Evolutionary conservation across 768 basidiomycete species (phyloP).

Genomic region (Cystobasidium tubakii): DNA sequence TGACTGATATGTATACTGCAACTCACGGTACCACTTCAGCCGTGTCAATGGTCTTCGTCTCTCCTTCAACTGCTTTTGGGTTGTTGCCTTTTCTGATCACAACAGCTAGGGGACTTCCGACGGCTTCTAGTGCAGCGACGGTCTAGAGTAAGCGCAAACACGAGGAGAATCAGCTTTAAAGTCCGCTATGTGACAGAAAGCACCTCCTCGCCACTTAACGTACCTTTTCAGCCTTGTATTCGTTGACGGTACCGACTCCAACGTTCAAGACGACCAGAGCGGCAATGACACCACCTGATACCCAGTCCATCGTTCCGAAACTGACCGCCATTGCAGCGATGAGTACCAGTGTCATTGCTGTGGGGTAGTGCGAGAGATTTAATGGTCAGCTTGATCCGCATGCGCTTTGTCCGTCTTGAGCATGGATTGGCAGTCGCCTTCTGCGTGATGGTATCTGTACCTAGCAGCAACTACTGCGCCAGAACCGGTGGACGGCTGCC

Average conservation of each 20-base stretch:
- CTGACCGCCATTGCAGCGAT: conserved; percentile 53
- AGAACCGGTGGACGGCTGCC: too few relatives aligned
- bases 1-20: too few relatives aligned
- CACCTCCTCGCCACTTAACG: not conserved
- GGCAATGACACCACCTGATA: conserved; percentile 38
- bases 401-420: not conserved
- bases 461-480: not conserved
- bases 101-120: conserved; percentile 50
- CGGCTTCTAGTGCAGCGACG: conserved; percentile 50
- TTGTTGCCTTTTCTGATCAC: conserved; percentile 46
- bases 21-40: conserved; percentile 48
- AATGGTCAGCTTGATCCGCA: not conserved
- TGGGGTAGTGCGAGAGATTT: not conserved
- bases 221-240: conserved; percentile 38
- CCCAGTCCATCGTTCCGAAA: conserved; percentile 28
- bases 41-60: conserved; percentile 40
- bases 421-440: not conserved
- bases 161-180: not conserved
- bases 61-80: conserved; percentile 15
- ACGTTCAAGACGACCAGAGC: conserved; percentile 39
- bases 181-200: not conserved
- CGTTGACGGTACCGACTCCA: conserved; percentile 36
- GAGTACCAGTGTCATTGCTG: conserved; percentile 44
- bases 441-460: not conserved
- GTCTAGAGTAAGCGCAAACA: conserved; percentile 44